phyloP scores from a whole-genome alignment of 257 asterid species.

The Jacaranda copaia region DNA sequence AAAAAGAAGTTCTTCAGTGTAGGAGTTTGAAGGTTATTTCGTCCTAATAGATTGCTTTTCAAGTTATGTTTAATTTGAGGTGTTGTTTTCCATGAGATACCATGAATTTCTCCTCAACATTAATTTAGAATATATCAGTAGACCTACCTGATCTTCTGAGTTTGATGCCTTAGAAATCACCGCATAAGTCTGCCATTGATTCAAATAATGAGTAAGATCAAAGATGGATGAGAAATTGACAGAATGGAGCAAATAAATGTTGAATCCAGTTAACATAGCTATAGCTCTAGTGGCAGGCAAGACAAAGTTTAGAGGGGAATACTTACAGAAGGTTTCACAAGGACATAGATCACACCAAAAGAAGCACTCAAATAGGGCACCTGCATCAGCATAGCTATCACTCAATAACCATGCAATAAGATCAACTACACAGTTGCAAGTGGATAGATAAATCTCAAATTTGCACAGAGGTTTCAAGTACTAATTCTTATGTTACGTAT shows the following conservation, averaged over 20 bases:
- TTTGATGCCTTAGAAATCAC: constrained; percentile 80
- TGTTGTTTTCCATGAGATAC: neutral
- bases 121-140: constrained; percentile 4
- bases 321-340: constrained; percentile 95
- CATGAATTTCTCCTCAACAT: neutral
- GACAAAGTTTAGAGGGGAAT: constrained; percentile 1
- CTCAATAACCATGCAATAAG: constrained; percentile 17
- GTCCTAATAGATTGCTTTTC: neutral
- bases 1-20: neutral
- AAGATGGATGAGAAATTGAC: constrained; percentile 21
- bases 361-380: constrained; percentile 89
- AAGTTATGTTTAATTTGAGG: neutral
- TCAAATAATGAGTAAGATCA: constrained; percentile 17
- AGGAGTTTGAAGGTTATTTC: neutral
- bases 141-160: constrained; percentile 78
- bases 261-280: constrained; percentile 10
- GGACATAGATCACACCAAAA: constrained; percentile 81
- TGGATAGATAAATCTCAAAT: neutral
- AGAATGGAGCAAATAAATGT: neutral
- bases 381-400: constrained; percentile 48
- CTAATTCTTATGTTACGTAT: neutral
- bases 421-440: neutral
- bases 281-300: neutral
- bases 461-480: neutral
- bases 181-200: constrained; percentile 72